phyloP scores from a whole-genome alignment of 2,329 filamentous ascomycete genomes.

The Cladorrhinum sp. region DNA sequence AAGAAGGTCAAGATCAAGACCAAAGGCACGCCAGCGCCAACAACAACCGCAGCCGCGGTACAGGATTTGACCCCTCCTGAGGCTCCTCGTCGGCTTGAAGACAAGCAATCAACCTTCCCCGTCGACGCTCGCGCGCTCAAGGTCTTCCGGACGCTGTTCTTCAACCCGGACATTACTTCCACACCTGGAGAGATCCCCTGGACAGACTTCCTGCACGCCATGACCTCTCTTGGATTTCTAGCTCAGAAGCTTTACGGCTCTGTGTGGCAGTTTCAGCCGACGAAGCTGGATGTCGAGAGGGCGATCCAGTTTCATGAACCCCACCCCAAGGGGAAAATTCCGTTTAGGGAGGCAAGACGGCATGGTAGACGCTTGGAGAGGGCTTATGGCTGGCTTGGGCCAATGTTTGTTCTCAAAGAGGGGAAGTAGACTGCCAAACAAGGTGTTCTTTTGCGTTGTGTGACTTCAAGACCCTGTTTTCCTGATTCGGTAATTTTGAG shows the following conservation, averaged over 20 bases:
- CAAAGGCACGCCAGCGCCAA: conserved; percentile 15
- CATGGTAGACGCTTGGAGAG: conserved; percentile 48
- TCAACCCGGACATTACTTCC: conserved; percentile 31
- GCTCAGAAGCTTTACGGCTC: conserved; percentile 58
- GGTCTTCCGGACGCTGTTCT: conserved; percentile 42
- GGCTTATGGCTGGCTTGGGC: conserved; percentile 49
- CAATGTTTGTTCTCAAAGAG: conserved; percentile 39
- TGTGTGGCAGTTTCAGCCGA: conserved; percentile 56
- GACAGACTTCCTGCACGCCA: conserved; percentile 52
- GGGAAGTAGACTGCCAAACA: background rate
- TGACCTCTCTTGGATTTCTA: conserved; percentile 47
- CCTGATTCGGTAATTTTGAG: too few relatives aligned
- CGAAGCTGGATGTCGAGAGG: conserved; percentile 36
- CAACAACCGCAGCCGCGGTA: background rate
- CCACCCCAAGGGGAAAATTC: conserved; percentile 52
- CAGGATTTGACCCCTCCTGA: background rate
- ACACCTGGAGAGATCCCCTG: conserved; percentile 49
- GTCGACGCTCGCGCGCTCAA: conserved; percentile 26
- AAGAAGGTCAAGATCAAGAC: conserved; percentile 21
- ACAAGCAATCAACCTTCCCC: background rate
- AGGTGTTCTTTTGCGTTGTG: too few relatives aligned
- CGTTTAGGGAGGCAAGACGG: conserved; percentile 43
- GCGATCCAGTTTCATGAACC: conserved; percentile 60
- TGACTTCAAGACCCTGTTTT: too few relatives aligned
- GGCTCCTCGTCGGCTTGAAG: background rate